These are phyloP conservation scores for Scenedesmus sp. DNA, from an alignment of 163 green algal genomes.

Conservation along the genomic window DNA sequence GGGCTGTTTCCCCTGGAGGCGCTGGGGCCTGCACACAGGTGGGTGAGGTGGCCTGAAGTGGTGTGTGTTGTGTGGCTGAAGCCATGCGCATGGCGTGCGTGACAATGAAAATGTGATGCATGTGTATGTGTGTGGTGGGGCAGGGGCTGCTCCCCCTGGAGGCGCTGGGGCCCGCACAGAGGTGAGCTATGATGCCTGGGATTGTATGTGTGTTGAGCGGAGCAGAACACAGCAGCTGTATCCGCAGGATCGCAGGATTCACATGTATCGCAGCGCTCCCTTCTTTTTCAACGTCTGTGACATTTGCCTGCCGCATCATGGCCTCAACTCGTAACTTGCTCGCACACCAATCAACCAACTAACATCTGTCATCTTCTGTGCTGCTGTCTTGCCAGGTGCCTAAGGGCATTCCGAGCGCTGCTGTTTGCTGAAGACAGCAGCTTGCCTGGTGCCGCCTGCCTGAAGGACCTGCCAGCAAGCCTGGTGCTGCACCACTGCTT, in stretches of 20 bases:
- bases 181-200: not conserved
- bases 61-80: not conserved
- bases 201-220: not conserved
- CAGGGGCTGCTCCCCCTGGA: constrained; percentile 80
- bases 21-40: constrained; percentile 74
- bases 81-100: not conserved
- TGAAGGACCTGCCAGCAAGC: constrained; percentile 79
- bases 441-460: constrained; percentile 55
- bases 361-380: not conserved
- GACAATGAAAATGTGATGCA: no score
- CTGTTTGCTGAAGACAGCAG: constrained; percentile 53
- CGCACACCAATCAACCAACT: no score
- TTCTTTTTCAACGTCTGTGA: no score
- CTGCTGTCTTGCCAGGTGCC: constrained; percentile 16
- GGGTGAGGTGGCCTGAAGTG: not conserved
- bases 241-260: not conserved
- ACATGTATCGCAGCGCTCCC: no score
- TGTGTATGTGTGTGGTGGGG: constrained; percentile 59
- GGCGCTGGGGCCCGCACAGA: constrained; percentile 72
- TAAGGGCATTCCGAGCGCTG: constrained; percentile 65
- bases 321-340: not conserved
- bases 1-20: constrained; percentile 81
- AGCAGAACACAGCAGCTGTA: not conserved
- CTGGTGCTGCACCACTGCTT: constrained; percentile 91
- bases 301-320: not conserved